A percentile compares a stretch with the other conserved stretches of the same genome.
Evolutionary conservation across 352 stramenopile species (phyloP).

Genomic region (Phytopythium ostracodes): DNA sequence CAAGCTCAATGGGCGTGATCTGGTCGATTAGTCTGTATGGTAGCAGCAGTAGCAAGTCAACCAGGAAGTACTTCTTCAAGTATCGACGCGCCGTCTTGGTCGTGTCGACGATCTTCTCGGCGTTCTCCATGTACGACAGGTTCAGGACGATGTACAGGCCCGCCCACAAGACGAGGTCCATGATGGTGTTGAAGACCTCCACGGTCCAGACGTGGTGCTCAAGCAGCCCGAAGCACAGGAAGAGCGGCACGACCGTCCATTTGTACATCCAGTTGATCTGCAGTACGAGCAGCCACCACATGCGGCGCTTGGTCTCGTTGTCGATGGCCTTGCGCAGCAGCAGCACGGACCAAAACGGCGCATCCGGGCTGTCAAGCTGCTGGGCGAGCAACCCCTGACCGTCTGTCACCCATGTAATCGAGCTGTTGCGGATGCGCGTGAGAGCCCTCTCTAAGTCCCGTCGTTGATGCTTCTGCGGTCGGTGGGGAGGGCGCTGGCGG

Average conservation of each 20-base stretch:
- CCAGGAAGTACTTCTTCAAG: conserved; percentile 18
- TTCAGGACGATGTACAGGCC: conserved; percentile 62
- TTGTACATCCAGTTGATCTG: conserved; percentile 50
- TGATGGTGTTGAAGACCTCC: conserved; percentile 24
- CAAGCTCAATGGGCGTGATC: conserved; percentile 12
- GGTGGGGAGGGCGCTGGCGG: background rate
- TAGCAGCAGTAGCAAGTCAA: conserved; percentile 44
- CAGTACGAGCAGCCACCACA: conserved; percentile 48
- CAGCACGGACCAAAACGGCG: conserved; percentile 24
- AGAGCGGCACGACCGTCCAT: conserved; percentile 47
- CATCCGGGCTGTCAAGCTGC: background rate
- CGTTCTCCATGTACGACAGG: conserved; percentile 39
- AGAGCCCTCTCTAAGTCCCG: background rate
- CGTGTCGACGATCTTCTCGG: conserved; percentile 59
- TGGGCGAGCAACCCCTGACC: background rate
- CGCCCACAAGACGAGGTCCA: conserved; percentile 36
- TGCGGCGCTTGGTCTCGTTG: conserved; percentile 25
- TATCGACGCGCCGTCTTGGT: conserved; percentile 29
- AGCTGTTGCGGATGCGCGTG: conserved; percentile 4
- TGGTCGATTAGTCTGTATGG: conserved; percentile 31
- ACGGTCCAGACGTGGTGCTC: conserved; percentile 26
- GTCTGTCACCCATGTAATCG: background rate
- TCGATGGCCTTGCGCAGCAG: conserved; percentile 39
- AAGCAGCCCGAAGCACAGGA: conserved; percentile 32
- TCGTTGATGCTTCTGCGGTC: background rate